Base-by-base conservation (phyloP, 441 rosid genomes). In the Populus hybrid region DNA sequence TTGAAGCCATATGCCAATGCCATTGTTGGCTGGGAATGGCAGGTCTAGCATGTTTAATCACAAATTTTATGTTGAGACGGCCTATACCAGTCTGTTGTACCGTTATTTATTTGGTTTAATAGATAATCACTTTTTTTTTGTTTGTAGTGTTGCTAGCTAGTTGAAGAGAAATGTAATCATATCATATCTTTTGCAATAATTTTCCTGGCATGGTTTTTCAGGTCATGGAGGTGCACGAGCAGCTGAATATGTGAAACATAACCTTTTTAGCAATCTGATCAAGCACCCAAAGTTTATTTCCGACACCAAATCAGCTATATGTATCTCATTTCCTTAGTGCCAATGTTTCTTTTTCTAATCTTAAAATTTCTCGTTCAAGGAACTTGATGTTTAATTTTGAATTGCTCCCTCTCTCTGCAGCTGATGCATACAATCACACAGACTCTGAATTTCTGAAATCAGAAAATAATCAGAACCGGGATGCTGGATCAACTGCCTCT, bases 171-270 rank as follows among this genome's bases (percentile, higher is more conserved):
- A 10, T 69, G 46, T 23, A n/a, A 50, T 65, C 26, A 42, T 59
- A 21, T 7, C 23, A 10, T 28, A 34, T 81, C 8, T 28, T 72
- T 67, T 21, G 38, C 70, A 8, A 28, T 65, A 64, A 63, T 21
- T 6, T 53, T 3, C 26, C 63, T 71, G 36, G 12, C 9, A 50
- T 80, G 70, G 24, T 67, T n/a, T 84, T 81, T 86, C 86, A 97
- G 99, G 99, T 77, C 99, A 97, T 85, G 99, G 99, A 72, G 99
- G 99, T 82, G 95, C 93, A 75, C 93, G 99, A 53, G 99, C 99
- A 73, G 99, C 99, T 77, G 99, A 97, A 82, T 97, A 92, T 83
- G 97, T 97, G 84, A 97, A 97, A 81, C 92, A 88, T 70, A 92
- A 97, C 78, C 96, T 97, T 70, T 94, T 97, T 88, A 91, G 93